Conservation (phyloP, 2,329 filamentous ascomycete species). For the Neonectria faginata region DNA sequence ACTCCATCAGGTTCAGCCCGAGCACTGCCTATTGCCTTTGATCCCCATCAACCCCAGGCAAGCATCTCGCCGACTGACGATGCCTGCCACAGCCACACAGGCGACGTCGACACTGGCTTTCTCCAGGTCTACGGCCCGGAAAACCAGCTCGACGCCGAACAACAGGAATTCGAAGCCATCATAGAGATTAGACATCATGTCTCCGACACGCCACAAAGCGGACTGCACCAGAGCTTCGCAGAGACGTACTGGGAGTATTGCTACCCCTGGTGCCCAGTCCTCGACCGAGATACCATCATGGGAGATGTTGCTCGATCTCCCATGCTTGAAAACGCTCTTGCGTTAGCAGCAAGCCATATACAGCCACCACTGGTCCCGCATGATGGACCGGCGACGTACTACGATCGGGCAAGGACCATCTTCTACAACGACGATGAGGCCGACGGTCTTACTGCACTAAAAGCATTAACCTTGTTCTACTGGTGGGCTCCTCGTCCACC, state of each 20-base stretch:
- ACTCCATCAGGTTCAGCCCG: neutral
- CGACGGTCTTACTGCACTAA: slow-evolving; percentile 51
- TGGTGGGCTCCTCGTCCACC: slow-evolving; percentile 58
- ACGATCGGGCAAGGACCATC: slow-evolving; percentile 53
- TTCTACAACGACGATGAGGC: slow-evolving; percentile 57
- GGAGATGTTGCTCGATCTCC: slow-evolving; percentile 50
- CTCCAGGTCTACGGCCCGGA: slow-evolving; percentile 51
- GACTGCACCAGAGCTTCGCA: slow-evolving; percentile 54
- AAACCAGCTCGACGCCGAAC: slow-evolving; percentile 47
- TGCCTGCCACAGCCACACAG: slow-evolving; percentile 42
- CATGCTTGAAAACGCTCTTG: slow-evolving; percentile 53
- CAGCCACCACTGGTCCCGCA: slow-evolving; percentile 55
- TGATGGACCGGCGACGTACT: slow-evolving; percentile 53
- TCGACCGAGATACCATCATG: slow-evolving; percentile 48
- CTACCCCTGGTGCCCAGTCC: slow-evolving; percentile 57
- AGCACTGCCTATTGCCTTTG: neutral
- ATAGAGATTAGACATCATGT: slow-evolving; percentile 39
- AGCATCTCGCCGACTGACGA: slow-evolving; percentile 38
- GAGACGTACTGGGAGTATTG: slow-evolving; percentile 58
- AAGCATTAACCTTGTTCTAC: slow-evolving; percentile 56
- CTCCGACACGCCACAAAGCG: slow-evolving; percentile 34
- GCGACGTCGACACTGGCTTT: slow-evolving; percentile 52
- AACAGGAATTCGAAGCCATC: slow-evolving; percentile 46
- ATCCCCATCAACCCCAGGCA: slow-evolving; percentile 27
- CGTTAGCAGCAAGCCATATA: slow-evolving; percentile 55